These are phyloP conservation scores for Austroboletus novae-zelandiae DNA, from an alignment of 1,284 basidiomycete species.

Conservation along the genomic window DNA sequence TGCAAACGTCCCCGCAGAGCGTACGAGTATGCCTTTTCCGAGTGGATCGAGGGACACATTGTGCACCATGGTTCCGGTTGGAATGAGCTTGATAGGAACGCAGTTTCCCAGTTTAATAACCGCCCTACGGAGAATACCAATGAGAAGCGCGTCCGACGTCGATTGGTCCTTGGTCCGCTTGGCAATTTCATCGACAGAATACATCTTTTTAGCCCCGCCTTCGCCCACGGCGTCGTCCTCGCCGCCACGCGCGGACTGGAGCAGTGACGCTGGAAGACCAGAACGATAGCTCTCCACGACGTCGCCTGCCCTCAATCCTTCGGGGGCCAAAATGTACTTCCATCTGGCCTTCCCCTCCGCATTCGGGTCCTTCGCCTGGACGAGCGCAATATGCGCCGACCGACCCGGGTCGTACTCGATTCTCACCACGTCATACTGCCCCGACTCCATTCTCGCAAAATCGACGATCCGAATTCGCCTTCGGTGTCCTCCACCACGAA, in stretches of 20 bases:
- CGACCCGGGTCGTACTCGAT: conserved; percentile 97
- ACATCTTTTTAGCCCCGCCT: conserved; percentile 22
- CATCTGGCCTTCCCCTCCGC: conserved; percentile 51
- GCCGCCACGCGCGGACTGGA: conserved; percentile 56
- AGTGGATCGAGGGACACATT: conserved; percentile 76
- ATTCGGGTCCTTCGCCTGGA: conserved; percentile 58
- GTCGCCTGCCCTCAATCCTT: conserved; percentile 87
- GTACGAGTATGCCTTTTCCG: conserved; percentile 82
- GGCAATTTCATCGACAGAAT: conserved; percentile 22
- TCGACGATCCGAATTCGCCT: conserved; percentile 87
- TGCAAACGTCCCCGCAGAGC: conserved; percentile 86
- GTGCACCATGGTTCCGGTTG: conserved; percentile 90
- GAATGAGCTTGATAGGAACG: conserved; percentile 88
- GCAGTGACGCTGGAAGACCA: conserved; percentile 76
- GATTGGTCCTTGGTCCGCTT: conserved; percentile 26
- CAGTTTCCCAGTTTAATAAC: conserved; percentile 94
- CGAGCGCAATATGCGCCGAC: conserved; percentile 90
- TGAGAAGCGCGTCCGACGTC: conserved; percentile 64
- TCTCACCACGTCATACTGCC: conserved; percentile 85
- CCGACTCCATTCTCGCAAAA: conserved; percentile 75
- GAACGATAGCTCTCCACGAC: conserved; percentile 84
- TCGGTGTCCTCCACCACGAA: conserved; percentile 89
- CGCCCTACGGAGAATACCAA: conserved; percentile 84
- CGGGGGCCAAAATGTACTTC: conserved; percentile 92
- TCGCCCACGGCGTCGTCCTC: conserved; percentile 31